Conservation (phyloP, 1,284 basidiomycete genomes). For the Coriolopsis trogii region DNA sequence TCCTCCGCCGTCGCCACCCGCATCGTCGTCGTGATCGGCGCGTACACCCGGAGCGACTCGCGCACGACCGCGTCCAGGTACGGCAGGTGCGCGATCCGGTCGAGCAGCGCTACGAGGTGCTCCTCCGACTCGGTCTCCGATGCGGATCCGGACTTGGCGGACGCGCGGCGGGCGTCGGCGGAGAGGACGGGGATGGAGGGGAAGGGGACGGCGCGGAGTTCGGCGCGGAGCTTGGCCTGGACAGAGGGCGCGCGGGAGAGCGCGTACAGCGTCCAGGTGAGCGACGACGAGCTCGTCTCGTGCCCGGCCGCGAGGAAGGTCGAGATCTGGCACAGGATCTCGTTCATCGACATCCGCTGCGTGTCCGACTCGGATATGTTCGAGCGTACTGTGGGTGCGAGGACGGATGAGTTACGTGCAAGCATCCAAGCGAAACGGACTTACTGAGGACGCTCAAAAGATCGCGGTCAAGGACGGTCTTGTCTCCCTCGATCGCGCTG, state of each 20-base stretch:
- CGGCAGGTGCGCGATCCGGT: constrained; percentile 41
- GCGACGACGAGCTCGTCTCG: constrained; percentile 63
- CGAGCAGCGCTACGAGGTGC: constrained; percentile 18
- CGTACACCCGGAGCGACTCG: constrained; percentile 66
- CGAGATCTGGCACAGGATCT: constrained; percentile 76
- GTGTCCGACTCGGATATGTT: constrained; percentile 52
- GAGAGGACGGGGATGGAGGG: constrained; percentile 27
- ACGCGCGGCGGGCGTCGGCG: constrained; percentile 23
- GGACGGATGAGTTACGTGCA: constrained; percentile 45
- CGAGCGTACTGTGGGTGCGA: constrained; percentile 60
- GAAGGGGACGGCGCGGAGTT: constrained; percentile 40
- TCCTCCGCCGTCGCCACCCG: constrained; percentile 58
- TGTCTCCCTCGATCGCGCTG: constrained; percentile 16
- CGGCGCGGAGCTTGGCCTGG: constrained; percentile 61
- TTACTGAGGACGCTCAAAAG: constrained; percentile 58
- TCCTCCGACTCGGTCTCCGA: background rate
- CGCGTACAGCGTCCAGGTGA: constrained; percentile 75
- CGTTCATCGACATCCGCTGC: constrained; percentile 63
- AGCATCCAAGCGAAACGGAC: constrained; percentile 21
- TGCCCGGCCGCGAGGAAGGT: constrained; percentile 75
- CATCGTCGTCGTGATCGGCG: constrained; percentile 69
- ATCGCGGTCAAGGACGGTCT: constrained; percentile 37
- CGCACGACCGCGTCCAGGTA: constrained; percentile 66
- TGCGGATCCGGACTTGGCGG: background rate
- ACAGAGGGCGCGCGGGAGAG: constrained; percentile 55